These are phyloP conservation scores for Phytophthora crassamura DNA, from an alignment of 352 stramenopile genomes.

Conservation along the genomic window DNA sequence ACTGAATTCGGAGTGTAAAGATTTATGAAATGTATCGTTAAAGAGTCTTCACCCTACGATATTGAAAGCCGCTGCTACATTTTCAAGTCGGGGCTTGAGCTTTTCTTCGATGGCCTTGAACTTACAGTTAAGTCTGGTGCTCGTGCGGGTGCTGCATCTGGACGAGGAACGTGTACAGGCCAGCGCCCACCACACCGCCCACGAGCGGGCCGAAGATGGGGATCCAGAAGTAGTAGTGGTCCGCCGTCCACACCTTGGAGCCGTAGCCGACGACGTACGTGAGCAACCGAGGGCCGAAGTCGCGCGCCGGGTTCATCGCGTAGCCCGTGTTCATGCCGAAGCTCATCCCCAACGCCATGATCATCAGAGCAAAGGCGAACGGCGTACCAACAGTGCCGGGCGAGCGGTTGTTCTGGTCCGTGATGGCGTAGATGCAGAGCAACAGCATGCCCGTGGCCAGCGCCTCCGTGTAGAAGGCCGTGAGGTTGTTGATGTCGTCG, in stretches of 20 bases:
- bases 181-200: conserved; percentile 5
- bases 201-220: conserved; percentile 5
- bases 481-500: conserved; percentile 13
- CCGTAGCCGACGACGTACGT: conserved; percentile 18
- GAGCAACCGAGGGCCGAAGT: conserved; percentile 10
- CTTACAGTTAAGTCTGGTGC: background rate
- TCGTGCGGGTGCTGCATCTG: conserved; percentile 14
- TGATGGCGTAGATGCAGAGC: conserved; percentile 19
- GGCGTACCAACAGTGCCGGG: conserved; percentile 3
- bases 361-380: background rate
- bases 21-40: too few relatives aligned
- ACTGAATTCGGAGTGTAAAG: too few relatives aligned
- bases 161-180: conserved; percentile 8
- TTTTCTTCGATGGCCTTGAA: background rate
- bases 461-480: conserved; percentile 13
- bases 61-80: too few relatives aligned
- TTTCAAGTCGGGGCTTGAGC: too few relatives aligned
- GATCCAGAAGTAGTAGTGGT: conserved; percentile 16
- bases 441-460: conserved; percentile 6
- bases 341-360: background rate
- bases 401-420: conserved; percentile 19
- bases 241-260: conserved; percentile 12
- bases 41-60: too few relatives aligned
- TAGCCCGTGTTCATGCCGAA: conserved; percentile 10
- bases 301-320: conserved; percentile 14